Evolutionary conservation across 129 eudicot genomes (phyloP).

Genomic region (Centrapalus pauciflorus): DNA sequence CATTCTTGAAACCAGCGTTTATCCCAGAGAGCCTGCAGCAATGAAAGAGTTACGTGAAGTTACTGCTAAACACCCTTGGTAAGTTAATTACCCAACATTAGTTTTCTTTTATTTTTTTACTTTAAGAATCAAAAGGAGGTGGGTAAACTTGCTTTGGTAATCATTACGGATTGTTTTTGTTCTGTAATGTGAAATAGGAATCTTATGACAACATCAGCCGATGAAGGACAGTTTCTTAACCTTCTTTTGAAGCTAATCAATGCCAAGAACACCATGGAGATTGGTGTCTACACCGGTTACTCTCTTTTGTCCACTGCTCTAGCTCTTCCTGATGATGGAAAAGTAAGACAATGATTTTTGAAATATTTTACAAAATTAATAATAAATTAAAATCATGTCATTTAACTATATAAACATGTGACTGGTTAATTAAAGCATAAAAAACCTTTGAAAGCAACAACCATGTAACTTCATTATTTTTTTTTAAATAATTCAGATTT

Average conservation of each 20-base stretch:
- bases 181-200: constrained; percentile 13
- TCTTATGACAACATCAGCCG: constrained; percentile 32
- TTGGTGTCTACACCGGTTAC: constrained; percentile 33
- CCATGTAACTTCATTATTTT: no score
- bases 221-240: constrained; percentile 34
- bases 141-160: no score
- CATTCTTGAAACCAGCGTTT: constrained; percentile 36
- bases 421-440: no score
- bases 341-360: constrained; percentile 1
- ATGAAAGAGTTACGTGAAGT: constrained; percentile 36
- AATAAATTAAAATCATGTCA: background rate
- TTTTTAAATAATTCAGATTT: background rate
- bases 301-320: constrained; percentile 34
- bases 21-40: constrained; percentile 32
- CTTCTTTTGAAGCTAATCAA: constrained; percentile 24
- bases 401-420: no score
- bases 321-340: constrained; percentile 32
- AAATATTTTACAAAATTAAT: background rate
- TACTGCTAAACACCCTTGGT: no score
- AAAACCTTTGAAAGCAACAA: no score
- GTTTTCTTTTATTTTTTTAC: background rate
- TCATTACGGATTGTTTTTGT: no score
- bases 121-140: no score
- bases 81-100: constrained; percentile 29
- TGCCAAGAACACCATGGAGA: no score